Evolutionary conservation across 768 basidiomycete genomes (phyloP).

Genomic region (Phlebiopsis flavidoalba): DNA sequence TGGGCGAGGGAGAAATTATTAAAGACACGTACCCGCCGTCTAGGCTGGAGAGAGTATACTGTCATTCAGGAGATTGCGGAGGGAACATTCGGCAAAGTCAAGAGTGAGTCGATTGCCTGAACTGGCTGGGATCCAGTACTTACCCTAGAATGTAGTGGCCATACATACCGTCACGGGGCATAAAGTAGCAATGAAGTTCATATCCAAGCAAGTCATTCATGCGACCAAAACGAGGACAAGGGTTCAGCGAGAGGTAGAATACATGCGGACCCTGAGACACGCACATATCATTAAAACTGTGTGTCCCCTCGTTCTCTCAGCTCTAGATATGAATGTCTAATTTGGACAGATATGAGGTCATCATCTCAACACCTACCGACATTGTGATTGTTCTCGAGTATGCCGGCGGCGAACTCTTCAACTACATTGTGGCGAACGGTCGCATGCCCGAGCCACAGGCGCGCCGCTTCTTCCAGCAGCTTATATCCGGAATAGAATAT

Average conservation of each 20-base stretch:
- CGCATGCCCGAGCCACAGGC: constrained; percentile 86
- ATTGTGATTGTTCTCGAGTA: constrained; percentile 99
- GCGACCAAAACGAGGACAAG: constrained; percentile 88
- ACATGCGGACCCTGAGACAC: constrained; percentile 90
- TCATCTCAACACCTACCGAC: constrained; percentile 91
- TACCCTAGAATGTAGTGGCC: constrained; percentile 56
- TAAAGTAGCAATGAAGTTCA: constrained; percentile 96
- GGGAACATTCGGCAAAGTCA: constrained; percentile 98
- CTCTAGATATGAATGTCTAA: neutral
- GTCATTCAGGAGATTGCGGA: constrained; percentile 87
- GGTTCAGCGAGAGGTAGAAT: constrained; percentile 94
- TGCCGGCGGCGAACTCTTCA: constrained; percentile 95
- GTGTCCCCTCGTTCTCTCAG: constrained; percentile 24
- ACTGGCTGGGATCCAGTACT: neutral
- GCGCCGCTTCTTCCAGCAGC: constrained; percentile 95
- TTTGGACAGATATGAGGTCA: constrained; percentile 67
- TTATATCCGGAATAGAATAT: constrained; percentile 96
- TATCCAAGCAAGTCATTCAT: constrained; percentile 90
- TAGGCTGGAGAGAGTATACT: constrained; percentile 87
- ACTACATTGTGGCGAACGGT: constrained; percentile 94
- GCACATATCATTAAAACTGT: constrained; percentile 99
- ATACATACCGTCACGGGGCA: constrained; percentile 92
- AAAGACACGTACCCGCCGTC: constrained; percentile 45
- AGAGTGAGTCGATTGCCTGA: constrained; percentile 59
- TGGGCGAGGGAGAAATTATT: constrained; percentile 23